A percentile compares a stretch with the other conserved stretches of the same genome.
Conservation (phyloP, 495 filamentous ascomycete genomes). For the Talaromyces trachyspermus region DNA sequence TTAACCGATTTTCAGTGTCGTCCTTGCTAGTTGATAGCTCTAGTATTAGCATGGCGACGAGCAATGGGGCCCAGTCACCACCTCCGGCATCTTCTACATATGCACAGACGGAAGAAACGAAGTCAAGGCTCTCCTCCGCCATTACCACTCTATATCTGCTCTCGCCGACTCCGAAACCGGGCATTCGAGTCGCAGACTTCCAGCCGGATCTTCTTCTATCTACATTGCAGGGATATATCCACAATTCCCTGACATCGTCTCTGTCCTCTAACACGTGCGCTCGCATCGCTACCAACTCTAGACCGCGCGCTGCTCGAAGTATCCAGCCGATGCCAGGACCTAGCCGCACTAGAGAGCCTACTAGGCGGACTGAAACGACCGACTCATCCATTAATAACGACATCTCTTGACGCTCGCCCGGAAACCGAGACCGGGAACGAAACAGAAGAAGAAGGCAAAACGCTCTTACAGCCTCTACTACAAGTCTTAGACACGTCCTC, state of each 20-base stretch:
- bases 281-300: slow-evolving; percentile 74
- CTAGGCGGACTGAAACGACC: slow-evolving; percentile 61
- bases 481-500: slow-evolving; percentile 78
- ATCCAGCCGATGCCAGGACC: slow-evolving; percentile 77
- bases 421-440: slow-evolving; percentile 8
- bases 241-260: slow-evolving; percentile 65
- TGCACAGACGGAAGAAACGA: slow-evolving; percentile 72
- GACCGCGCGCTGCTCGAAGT: slow-evolving; percentile 79
- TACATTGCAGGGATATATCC: slow-evolving; percentile 73
- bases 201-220: slow-evolving; percentile 65
- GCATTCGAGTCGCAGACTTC: slow-evolving; percentile 20
- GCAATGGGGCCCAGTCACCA: slow-evolving; percentile 20
- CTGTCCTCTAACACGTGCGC: slow-evolving; percentile 63
- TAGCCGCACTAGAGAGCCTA: slow-evolving; percentile 76
- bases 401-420: slow-evolving; percentile 10
- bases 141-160: slow-evolving; percentile 75
- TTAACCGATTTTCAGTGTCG: slow-evolving; percentile 79
- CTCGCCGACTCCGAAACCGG: slow-evolving; percentile 46
- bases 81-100: slow-evolving; percentile 48
- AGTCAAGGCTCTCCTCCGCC: slow-evolving; percentile 64
- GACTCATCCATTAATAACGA: slow-evolving; percentile 51
- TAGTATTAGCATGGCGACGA: slow-evolving; percentile 12
- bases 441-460: slow-evolving; percentile 8
- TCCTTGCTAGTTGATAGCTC: slow-evolving; percentile 34
- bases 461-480: slow-evolving; percentile 68